A percentile compares a stretch with the other conserved stretches of the same genome.
phyloP scores from a whole-genome alignment of 768 basidiomycete species.

The Pulveroboletus ravenelii region DNA sequence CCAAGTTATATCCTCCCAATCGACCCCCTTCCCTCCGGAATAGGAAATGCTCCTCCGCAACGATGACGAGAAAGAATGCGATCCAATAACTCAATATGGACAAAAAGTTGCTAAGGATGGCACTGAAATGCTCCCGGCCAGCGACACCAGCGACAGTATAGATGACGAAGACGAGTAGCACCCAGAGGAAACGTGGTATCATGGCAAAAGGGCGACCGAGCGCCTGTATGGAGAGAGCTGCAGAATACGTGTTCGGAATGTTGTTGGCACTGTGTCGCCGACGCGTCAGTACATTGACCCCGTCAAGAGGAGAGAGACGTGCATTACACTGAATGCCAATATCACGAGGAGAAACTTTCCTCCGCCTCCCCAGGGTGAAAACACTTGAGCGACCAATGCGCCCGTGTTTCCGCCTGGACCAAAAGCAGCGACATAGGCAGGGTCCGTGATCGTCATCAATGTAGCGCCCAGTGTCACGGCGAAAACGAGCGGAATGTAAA shows the following conservation, averaged over 20 bases:
- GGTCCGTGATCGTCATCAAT: conserved; percentile 39
- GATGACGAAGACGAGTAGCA: conserved; percentile 34
- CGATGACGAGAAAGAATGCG: conserved; percentile 43
- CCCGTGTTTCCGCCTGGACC: conserved; percentile 37
- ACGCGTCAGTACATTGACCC: neutral
- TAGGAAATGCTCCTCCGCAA: conserved; percentile 44
- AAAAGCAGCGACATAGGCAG: conserved; percentile 38
- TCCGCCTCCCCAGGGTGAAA: conserved; percentile 41
- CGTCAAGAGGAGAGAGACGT: conserved; percentile 10
- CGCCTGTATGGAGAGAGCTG: conserved; percentile 43
- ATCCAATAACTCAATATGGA: conserved; percentile 43
- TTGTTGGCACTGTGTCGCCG: conserved; percentile 31
- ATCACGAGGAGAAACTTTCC: conserved; percentile 40
- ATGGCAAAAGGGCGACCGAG: conserved; percentile 40
- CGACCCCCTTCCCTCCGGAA: conserved; percentile 37
- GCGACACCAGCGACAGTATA: conserved; percentile 40
- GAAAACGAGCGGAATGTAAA: conserved; percentile 46
- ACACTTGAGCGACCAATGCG: conserved; percentile 39
- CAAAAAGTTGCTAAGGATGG: conserved; percentile 40
- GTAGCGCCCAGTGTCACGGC: conserved; percentile 33
- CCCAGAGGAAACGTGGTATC: conserved; percentile 45
- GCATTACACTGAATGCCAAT: conserved; percentile 42
- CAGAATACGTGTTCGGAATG: conserved; percentile 44
- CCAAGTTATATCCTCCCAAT: conserved; percentile 49
- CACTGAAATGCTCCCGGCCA: conserved; percentile 42